A percentile compares a stretch with the other conserved stretches of the same genome.
These are phyloP conservation scores for Artomyces pyxidatus DNA, from an alignment of 768 basidiomycete species.

Conservation along the genomic window DNA sequence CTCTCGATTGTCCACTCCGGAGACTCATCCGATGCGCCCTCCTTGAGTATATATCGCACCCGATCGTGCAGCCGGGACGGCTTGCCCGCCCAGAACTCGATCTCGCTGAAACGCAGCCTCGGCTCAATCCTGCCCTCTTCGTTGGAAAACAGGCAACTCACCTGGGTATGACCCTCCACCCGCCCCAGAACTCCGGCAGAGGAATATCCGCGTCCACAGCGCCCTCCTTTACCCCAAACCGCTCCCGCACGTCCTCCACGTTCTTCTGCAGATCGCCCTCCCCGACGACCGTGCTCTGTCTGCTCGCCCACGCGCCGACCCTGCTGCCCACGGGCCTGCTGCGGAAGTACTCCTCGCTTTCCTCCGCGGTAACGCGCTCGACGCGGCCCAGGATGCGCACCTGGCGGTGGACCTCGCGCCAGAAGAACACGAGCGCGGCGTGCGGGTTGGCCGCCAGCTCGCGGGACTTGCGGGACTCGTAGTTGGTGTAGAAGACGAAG, in stretches of 20 bases:
- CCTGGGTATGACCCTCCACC: slow-evolving; percentile 91
- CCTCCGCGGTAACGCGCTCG: slow-evolving; percentile 64
- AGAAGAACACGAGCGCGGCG: slow-evolving; percentile 84
- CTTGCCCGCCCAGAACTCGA: slow-evolving; percentile 97
- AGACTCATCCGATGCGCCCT: slow-evolving; percentile 37
- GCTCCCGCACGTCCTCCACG: slow-evolving; percentile 47
- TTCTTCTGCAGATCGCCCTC: slow-evolving; percentile 63
- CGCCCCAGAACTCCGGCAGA: slow-evolving; percentile 91
- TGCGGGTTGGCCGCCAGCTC: slow-evolving; percentile 74
- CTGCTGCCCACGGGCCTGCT: slow-evolving; percentile 76
- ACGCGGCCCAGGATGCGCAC: slow-evolving; percentile 82
- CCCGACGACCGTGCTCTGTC: slow-evolving; percentile 71
- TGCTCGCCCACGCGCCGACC: slow-evolving; percentile 91
- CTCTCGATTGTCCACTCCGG: slow-evolving; percentile 73
- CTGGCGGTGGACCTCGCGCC: slow-evolving; percentile 75
- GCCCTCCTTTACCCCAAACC: slow-evolving; percentile 41
- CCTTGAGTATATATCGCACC: slow-evolving; percentile 60
- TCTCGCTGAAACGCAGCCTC: slow-evolving; percentile 49
- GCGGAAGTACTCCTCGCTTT: slow-evolving; percentile 79
- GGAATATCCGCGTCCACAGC: slow-evolving; percentile 48
- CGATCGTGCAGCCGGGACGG: slow-evolving; percentile 93
- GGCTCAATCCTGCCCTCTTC: neutral
- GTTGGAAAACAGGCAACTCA: slow-evolving; percentile 31
- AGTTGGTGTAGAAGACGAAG: slow-evolving; percentile 97
- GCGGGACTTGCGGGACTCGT: slow-evolving; percentile 82